These are phyloP conservation scores for Casuarina equisetifolia DNA, from an alignment of 306 rosid genomes.

Conservation along the genomic window DNA sequence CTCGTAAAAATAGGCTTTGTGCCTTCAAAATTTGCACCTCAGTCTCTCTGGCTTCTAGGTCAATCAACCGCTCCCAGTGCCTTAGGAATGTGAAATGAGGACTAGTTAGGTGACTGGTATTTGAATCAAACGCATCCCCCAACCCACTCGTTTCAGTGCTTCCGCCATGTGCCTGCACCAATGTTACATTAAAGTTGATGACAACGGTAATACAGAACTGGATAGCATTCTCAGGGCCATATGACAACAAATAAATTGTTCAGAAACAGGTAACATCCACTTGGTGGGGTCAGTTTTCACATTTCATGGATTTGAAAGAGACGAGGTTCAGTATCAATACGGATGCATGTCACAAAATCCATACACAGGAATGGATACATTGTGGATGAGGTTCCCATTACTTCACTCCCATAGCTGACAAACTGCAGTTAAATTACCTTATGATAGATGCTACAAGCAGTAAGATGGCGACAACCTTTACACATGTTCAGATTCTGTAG, in stretches of 20 bases:
- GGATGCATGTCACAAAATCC: not conserved
- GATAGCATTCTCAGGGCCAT: not conserved
- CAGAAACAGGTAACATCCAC: not conserved
- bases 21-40: constrained; percentile 57
- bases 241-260: not conserved
- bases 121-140: constrained; percentile 64
- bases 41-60: constrained; percentile 78
- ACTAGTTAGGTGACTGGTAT: constrained; percentile 57
- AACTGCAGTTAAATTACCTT: constrained; percentile 55
- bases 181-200: constrained; percentile 10
- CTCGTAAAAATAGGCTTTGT: not conserved
- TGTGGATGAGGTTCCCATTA: constrained; percentile 1
- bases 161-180: constrained; percentile 76
- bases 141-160: constrained; percentile 64
- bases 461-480: constrained; percentile 91
- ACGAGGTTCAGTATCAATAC: not conserved
- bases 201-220: not conserved
- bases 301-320: not conserved
- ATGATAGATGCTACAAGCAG: constrained; percentile 79
- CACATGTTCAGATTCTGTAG: constrained; percentile 68
- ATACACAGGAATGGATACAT: not conserved
- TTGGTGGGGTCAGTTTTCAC: not conserved
- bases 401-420: not conserved
- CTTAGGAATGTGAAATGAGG: constrained; percentile 61
- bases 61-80: constrained; percentile 89